Conservation (phyloP, 371 early-diverging fungal species). For the Mortierella sp. region DNA sequence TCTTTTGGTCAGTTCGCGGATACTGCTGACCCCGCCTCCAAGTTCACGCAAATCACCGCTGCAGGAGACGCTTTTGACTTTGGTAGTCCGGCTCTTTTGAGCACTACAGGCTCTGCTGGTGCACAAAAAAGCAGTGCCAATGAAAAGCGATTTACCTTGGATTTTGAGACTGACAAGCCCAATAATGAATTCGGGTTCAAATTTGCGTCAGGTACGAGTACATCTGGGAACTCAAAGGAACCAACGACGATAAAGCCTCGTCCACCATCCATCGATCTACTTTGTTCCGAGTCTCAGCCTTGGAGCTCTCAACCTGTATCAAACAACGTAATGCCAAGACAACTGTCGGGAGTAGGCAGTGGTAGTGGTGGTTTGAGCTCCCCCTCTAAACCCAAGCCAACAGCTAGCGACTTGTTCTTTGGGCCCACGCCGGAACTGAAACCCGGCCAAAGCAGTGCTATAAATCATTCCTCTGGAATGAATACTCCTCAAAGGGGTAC, state of each 20-base stretch:
- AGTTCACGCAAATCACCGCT: conserved; percentile 35
- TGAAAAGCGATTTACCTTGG: conserved; percentile 29
- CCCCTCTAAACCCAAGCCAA: conserved; percentile 17
- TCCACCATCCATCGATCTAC: conserved; percentile 21
- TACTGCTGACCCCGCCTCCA: conserved; percentile 21
- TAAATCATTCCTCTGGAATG: conserved; percentile 7
- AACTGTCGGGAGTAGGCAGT: conserved; percentile 22
- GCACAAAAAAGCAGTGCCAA: conserved; percentile 7
- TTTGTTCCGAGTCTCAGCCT: conserved; percentile 9
- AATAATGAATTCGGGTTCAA: conserved; percentile 40
- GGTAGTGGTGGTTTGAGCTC: background rate
- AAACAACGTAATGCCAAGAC: conserved; percentile 14
- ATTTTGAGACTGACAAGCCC: conserved; percentile 10
- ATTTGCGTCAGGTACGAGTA: background rate
- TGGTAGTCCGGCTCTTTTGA: conserved; percentile 6
- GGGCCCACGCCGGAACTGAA: conserved; percentile 15
- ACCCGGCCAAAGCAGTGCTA: conserved; percentile 9
- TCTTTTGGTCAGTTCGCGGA: conserved; percentile 40
- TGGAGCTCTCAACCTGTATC: background rate
- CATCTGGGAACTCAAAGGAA: background rate
- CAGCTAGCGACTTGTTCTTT: conserved; percentile 37
- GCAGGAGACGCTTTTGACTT: conserved; percentile 42
- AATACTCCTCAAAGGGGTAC: conserved; percentile 16
- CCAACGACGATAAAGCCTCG: conserved; percentile 8
- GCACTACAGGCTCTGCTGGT: background rate